Base-by-base conservation (phyloP, 768 basidiomycete genomes). In the Boletus rubropictus region DNA sequence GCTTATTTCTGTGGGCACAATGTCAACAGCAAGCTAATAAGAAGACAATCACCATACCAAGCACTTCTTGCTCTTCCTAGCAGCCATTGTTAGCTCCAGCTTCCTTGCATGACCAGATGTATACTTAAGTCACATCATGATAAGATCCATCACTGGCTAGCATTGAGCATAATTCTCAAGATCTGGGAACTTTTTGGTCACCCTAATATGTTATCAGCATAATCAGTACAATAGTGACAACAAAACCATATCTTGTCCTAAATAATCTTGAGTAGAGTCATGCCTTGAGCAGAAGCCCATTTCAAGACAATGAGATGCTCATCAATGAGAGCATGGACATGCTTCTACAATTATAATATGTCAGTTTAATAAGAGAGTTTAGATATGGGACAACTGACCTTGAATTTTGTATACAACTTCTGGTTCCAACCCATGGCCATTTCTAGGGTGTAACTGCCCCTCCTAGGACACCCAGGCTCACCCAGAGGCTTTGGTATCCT, bases 401-500 rank as follows among this genome's bases (percentile, higher is more conserved):
- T 57, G 18, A 65, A 37, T 25, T 49, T 53, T 0, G 22, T 0
- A 14, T 44, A 65, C 3, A 29, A 9, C 31, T 51, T 54, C 3
- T 37, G 39, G 15, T 56, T 46, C 63, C 61, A 64, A 7, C 39
- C 18, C 39, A 41, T 29, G 28, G 39, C 39, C 8, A 2, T 41
- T 37, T 56, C 39, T 12, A 66, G 50, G 10, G 37, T 63, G 34
- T 66, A 66, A 0, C 64, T 59, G 12, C 61, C 63, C 3, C 43
- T 31, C 7, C 58, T 54, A 10, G 59, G 59, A 11, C 45, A 31
- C 15, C 60, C 62, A 18, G 50, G 55, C 37, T 65, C 56, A 0
- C 62, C 59, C 4, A 14, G 12, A 5, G 62, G 64, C 31, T 65
- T 66, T 24, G 59, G 48, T 27, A 65, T 65, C 40, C 49, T 54